Evolutionary conservation across 768 basidiomycete species (phyloP), one percentile per base, ranked within the genome.

Genomic region (Pisolithus tinctorius): DNA sequence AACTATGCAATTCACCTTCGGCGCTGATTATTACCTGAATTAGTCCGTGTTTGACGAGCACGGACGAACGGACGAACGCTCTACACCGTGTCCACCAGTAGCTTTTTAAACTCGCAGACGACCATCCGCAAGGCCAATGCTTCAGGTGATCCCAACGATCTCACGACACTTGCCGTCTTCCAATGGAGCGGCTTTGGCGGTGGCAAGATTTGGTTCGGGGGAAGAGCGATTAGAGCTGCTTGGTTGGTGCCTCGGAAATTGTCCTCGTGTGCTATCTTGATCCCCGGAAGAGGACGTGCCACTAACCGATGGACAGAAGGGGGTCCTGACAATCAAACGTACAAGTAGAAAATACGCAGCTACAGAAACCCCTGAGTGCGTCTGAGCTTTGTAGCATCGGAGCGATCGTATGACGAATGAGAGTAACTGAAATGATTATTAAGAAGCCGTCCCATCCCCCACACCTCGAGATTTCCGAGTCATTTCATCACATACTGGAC

Each of bases 401-500:
- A 25, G 29, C 2, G 30, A 42, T 8, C 44, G 39, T 38, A 20
- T 4, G 37, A 45, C 25, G 36, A 11, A 8, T 5, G 30, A 31
- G 6, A 20, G n/a, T 20, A 38, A 36, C 25, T 38, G 17, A 44
- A 44, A 44, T 26, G 26, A 26, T 26, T 13, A 44, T 55, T 27
- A 30, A 39, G 11, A 29, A 20, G 25, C 40, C 30, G 3, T 29
- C 30, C 6, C 29, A 44, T 23, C 47, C 34, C 37, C 47, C 42
- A 3, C 49, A 48, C 25, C 50, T 55, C 9, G 51, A 55, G n/a
- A 31, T 55, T 13, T 44, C 42, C 37, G 29, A 51, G 4, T 30
- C 27, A 5, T 14, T 39, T 29, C 36, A 29, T 16, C 43, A 45
- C 20, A 62, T 66, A 47, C 17, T 63, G 16, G 66, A 66, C 47